Evolutionary conservation across 176 grass and related monocot genomes (phyloP).

Genomic region (Bolboschoenus planiculmis): DNA sequence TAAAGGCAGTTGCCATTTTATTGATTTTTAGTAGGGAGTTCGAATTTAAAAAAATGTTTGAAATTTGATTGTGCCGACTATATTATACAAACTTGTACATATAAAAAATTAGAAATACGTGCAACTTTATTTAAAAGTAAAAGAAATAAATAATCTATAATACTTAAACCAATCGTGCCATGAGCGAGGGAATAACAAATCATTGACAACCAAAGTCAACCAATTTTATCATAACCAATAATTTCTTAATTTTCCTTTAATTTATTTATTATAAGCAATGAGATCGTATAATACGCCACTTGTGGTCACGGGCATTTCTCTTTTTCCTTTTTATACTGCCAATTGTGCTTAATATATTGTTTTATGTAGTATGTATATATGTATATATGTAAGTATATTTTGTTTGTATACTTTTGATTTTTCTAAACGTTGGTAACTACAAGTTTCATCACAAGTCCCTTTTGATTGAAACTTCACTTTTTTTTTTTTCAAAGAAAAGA

Average conservation of each 20-base stretch:
- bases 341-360: background rate
- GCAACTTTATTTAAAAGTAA: background rate
- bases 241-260: background rate
- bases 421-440: background rate
- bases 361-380: background rate
- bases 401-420: background rate
- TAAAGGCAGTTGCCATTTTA: background rate
- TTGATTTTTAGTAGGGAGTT: background rate
- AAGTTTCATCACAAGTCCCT: background rate
- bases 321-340: background rate
- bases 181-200: background rate
- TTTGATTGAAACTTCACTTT: background rate
- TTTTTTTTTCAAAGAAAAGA: background rate
- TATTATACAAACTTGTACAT: background rate
- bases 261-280: background rate
- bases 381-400: background rate
- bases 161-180: background rate
- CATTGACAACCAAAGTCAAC: background rate
- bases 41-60: constrained; percentile 7
- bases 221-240: background rate
- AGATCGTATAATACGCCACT: too few species aligned
- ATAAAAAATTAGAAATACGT: background rate
- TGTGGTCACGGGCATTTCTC: too few species aligned
- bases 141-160: background rate
- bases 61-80: constrained; percentile 10